Conservation (phyloP, 768 basidiomycete genomes). For the Termitomyces heimii region DNA sequence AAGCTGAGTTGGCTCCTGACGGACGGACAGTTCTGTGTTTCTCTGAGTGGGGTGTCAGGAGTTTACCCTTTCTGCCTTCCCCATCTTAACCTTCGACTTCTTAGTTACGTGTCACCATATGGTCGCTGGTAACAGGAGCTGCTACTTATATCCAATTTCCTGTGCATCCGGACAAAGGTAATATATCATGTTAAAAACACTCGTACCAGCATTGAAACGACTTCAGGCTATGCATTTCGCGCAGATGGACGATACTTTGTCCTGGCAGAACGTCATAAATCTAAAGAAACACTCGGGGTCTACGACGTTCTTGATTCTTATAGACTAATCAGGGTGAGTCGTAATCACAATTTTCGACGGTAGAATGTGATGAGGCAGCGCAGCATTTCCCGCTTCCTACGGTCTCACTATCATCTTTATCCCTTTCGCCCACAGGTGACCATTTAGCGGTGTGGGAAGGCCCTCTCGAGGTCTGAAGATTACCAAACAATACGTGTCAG, state of each 20-base stretch:
- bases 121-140: constrained; percentile 70
- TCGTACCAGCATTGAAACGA: not conserved
- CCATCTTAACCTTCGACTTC: constrained; percentile 4
- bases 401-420: constrained; percentile 59
- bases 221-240: constrained; percentile 71
- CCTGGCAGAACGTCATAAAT: constrained; percentile 84
- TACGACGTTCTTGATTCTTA: constrained; percentile 73
- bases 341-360: not conserved
- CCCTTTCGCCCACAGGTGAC: constrained; percentile 73
- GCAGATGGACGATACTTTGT: constrained; percentile 80
- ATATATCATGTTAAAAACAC: constrained; percentile 1
- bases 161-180: constrained; percentile 76
- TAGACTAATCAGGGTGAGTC: constrained; percentile 64
- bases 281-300: constrained; percentile 80
- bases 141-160: constrained; percentile 87
- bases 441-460: constrained; percentile 82
- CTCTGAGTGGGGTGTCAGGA: constrained; percentile 88
- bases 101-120: constrained; percentile 81
- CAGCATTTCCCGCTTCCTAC: constrained; percentile 87
- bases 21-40: constrained; percentile 83
- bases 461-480: constrained; percentile 59
- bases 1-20: constrained; percentile 88
- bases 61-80: not conserved
- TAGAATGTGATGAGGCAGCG: constrained; percentile 5
- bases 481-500: not conserved